Percentiles rank a stretch among this genome's conserved stretches.
phyloP scores from a whole-genome alignment of 257 asterid species.

The Nicotiana knightiana region DNA sequence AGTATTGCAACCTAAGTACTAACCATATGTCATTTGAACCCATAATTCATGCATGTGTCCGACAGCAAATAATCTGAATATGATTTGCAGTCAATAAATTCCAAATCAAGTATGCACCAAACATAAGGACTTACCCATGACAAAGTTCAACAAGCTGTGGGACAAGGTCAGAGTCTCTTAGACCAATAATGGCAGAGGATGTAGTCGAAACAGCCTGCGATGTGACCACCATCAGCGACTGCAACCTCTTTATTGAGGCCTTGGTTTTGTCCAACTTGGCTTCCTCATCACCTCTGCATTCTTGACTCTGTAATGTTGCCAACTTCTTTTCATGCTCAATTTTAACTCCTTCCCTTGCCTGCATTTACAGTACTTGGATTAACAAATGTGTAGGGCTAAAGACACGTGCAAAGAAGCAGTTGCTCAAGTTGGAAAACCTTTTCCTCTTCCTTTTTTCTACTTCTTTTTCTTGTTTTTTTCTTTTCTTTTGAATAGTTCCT shows the following conservation, averaged over 20 bases:
- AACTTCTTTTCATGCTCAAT: constrained; percentile 87
- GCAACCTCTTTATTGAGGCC: constrained; percentile 76
- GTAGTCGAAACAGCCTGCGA: constrained; percentile 94
- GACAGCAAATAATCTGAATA: background rate
- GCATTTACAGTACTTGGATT: constrained; percentile 7
- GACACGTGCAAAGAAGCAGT: background rate
- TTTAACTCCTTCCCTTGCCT: constrained; percentile 95
- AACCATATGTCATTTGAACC: background rate
- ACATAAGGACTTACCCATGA: constrained; percentile 63
- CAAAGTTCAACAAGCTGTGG: constrained; percentile 98
- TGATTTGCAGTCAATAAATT: background rate
- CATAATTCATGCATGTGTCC: background rate
- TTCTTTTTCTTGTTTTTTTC: too few relatives aligned
- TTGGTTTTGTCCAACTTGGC: constrained; percentile 96
- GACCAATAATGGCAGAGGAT: constrained; percentile 70
- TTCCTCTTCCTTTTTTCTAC: background rate
- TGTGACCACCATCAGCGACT: constrained; percentile 79
- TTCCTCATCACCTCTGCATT: constrained; percentile 61
- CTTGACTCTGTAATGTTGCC: constrained; percentile 81
- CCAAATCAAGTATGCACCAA: background rate
- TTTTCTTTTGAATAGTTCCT: background rate
- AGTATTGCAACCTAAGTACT: background rate
- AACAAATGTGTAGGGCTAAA: background rate
- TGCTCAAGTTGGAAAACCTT: background rate
- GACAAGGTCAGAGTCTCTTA: constrained; percentile 80